phyloP scores from a whole-genome alignment of 1,284 basidiomycete species.

The Cryptococcus maquisensis region DNA sequence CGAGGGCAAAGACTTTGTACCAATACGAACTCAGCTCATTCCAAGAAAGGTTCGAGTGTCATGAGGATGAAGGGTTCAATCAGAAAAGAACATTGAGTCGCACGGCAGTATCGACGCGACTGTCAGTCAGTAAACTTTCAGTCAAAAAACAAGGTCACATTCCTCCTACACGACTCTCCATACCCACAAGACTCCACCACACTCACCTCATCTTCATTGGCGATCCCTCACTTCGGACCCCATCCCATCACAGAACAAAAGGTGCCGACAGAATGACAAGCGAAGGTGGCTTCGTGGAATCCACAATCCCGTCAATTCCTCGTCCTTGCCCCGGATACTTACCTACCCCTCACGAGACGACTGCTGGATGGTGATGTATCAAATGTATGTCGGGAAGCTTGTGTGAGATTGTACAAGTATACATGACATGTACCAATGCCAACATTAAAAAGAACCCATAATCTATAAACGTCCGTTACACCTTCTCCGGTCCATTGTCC shows the following conservation, averaged over 20 bases:
- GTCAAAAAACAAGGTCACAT: too few relatives aligned
- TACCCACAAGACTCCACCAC: too few relatives aligned
- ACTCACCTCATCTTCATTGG: too few relatives aligned
- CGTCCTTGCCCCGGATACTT: constrained; percentile 8
- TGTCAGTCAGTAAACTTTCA: too few relatives aligned
- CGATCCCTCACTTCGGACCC: too few relatives aligned
- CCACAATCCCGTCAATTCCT: constrained; percentile 16
- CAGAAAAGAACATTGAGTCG: too few relatives aligned
- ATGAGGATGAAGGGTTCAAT: too few relatives aligned
- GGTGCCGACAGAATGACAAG: constrained; percentile 19
- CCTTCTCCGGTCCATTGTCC: not conserved
- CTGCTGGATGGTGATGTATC: not conserved
- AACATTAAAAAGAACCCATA: not conserved
- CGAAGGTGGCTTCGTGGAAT: constrained; percentile 8
- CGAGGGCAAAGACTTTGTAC: too few relatives aligned
- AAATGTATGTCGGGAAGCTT: not conserved
- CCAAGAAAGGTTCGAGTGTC: too few relatives aligned
- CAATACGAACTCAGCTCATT: too few relatives aligned
- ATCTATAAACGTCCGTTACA: not conserved
- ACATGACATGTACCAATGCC: not conserved
- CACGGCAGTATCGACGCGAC: too few relatives aligned
- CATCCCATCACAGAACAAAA: not conserved
- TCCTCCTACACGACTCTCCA: too few relatives aligned
- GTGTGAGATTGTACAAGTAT: not conserved
- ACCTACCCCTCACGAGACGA: not conserved